Evolutionary conservation across 371 early-diverging fungal genomes (phyloP).

Genomic region (Mortierella polycephala): DNA sequence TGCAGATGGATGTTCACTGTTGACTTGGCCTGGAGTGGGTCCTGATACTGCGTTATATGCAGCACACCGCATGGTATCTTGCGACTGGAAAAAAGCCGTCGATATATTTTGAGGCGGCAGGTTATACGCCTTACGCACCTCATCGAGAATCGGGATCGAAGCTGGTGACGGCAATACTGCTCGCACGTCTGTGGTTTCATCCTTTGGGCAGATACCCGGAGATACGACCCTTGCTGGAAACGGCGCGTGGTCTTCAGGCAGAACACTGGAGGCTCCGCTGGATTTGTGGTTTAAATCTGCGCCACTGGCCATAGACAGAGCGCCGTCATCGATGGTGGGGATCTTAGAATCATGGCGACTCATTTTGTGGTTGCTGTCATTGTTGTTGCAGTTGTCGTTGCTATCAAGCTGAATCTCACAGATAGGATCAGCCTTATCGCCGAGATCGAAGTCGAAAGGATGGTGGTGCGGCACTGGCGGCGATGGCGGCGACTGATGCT

Average conservation of each 20-base stretch:
- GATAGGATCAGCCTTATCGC: slow-evolving; percentile 11
- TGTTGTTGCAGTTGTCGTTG: slow-evolving; percentile 1
- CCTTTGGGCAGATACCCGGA: no score
- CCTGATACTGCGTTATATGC: no score
- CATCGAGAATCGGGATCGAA: not conserved
- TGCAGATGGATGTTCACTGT: no score
- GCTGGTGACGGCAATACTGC: not conserved
- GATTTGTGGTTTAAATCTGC: no score
- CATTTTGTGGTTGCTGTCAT: not conserved
- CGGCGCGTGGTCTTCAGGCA: no score
- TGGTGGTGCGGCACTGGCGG: not conserved
- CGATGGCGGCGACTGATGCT: no score
- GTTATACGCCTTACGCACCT: not conserved
- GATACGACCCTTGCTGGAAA: no score
- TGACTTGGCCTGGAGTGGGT: no score
- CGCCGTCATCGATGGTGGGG: no score
- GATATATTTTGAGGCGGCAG: not conserved
- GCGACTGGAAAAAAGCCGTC: not conserved
- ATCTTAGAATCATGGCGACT: no score
- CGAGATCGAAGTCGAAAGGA: slow-evolving; percentile 12
- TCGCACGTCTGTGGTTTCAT: not conserved
- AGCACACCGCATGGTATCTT: not conserved
- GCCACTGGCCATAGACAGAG: no score
- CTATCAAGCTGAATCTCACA: slow-evolving; percentile 8
- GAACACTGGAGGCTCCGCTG: no score